Evolutionary conservation across 2,329 filamentous ascomycete genomes (phyloP), one percentile per base, ranked within the genome.

Genomic region (Penicillium fuscoglaucum): DNA sequence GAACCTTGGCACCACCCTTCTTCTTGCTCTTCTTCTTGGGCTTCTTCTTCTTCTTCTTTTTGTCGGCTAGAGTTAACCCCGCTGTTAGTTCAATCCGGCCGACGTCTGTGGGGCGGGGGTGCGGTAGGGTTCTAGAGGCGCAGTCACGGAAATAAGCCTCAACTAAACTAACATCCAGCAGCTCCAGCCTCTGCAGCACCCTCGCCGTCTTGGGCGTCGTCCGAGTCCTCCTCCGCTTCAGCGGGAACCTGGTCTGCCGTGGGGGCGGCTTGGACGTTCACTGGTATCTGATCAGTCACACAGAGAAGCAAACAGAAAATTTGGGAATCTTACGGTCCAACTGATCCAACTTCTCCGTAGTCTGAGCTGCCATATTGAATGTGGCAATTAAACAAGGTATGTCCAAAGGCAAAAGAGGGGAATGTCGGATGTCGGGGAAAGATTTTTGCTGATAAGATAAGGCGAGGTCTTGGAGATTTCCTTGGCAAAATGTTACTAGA

Each of bases 31-130:
- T 87, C 72, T 87, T 84, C 78, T 86, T 88, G 82, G 87, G 90
- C 83, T 91, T 91, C 82, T 93, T 93, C 80, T 92, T 91, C 79
- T 93, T 93, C 80, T 92, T 91, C 79, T 91, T 91, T 78, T 90
- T 90, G 52, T 78, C 76, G 41, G 70, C 77, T 71, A 66, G 69
- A 33, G 17, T 60, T 57, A 40, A 29, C 19, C 44, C 29, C 39
- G 56, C 41, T 45, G 51, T 60, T 33, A 63, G 53, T 52, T 54
- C 40, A 55, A 50, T 17, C 52, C 15, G 5, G 8, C 2, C 9
- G 21, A 24, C 39, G 50, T 35, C 21, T 43, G 43, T 21, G 43
- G 47, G 29, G 48, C n/a, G 26, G 24, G 9, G 17, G 48, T 21
- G 35, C 35, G 31, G 48, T 21, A 26, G 39, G 19, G 26, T 28